Base-by-base conservation (phyloP, 768 basidiomycete species). In the Rhizopogon vesiculosus region DNA sequence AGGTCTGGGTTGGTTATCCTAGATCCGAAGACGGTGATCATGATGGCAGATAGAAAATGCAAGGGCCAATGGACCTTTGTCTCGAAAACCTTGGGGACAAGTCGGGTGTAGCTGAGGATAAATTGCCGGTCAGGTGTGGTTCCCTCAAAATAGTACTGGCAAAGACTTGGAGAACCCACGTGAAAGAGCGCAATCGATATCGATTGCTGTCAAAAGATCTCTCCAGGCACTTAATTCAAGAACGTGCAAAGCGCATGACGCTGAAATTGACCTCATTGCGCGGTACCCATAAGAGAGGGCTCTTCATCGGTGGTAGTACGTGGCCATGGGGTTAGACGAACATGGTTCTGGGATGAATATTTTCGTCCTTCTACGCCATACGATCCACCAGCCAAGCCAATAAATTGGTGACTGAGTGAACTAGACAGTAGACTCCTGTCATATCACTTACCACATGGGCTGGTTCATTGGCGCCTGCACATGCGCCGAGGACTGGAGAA, bases 11-110 rank as follows among this genome's bases (percentile, higher is more conserved):
- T 43, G 53, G 45, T 46, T 29, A 53, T 49, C 58, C 55, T 56
- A 53, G 58, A 60, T 59, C 62, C 57, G 62, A 60, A 38, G 41
- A 59, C 49, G 40, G 42, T 22, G 40, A 55, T 0, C 39, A 39
- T 42, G 40, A 38, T 42, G 28, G 25, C 28, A 51, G 35, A 41
- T 41, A 41, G n/a, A 38, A 22, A 22, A 25, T 38, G 31, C 22
- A n/a, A 38, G 33, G 33, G 12, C 13, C 33, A 10, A 33, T 7
- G 7, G 15, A 3, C 6, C 10, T 6, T 35, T 31, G 18, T 33
- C 40, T 41, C 31, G 33, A 35, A 7, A 3, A 49, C 18, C 18
- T 46, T 19, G 31, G 25, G 7, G 45, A 15, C 18, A 46, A 10
- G 22, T 44, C 22, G 25, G 9, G n/a, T 45, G n/a, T n/a, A 18